Evolutionary conservation across 805 yeast genomes (phyloP).

Genomic region (Metschnikowia colocasiae): DNA sequence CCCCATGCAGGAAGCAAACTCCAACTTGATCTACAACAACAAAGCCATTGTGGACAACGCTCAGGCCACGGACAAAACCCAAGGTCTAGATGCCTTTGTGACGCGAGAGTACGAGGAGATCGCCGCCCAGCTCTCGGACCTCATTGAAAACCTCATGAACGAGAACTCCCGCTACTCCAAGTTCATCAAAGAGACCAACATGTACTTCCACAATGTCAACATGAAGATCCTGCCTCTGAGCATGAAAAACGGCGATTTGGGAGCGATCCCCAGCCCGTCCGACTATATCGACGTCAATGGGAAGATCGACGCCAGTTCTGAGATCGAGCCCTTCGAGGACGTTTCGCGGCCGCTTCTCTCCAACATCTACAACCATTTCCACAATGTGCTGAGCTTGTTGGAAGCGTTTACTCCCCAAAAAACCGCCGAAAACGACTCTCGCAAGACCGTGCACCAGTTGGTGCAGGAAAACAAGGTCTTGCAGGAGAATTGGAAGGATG

Average conservation of each 20-base stretch:
- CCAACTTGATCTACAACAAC: slow-evolving; percentile 16
- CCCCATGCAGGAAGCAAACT: slow-evolving; percentile 5
- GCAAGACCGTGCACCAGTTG: slow-evolving; percentile 21
- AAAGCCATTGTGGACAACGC: slow-evolving; percentile 26
- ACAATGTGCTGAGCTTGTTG: slow-evolving; percentile 22
- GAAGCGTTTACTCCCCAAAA: slow-evolving; percentile 8
- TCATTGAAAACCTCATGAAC: slow-evolving; percentile 32
- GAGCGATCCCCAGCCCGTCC: slow-evolving; percentile 26
- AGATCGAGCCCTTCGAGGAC: slow-evolving; percentile 35
- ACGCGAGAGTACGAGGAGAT: slow-evolving; percentile 31
- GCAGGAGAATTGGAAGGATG: slow-evolving; percentile 37
- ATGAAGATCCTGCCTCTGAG: slow-evolving; percentile 21
- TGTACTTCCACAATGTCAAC: slow-evolving; percentile 28
- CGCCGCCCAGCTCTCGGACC: slow-evolving; percentile 30
- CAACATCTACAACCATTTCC: slow-evolving; percentile 34
- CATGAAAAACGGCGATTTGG: slow-evolving; percentile 1
- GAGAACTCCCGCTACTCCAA: slow-evolving; percentile 37
- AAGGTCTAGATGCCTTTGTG: slow-evolving; percentile 10
- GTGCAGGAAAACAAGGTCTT: slow-evolving; percentile 32
- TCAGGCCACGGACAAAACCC: slow-evolving; percentile 8
- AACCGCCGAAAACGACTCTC: slow-evolving; percentile 11
- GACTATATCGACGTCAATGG: slow-evolving; percentile 26
- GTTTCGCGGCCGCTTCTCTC: slow-evolving; percentile 34
- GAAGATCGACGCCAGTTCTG: slow-evolving; percentile 18
- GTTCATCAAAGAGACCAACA: slow-evolving; percentile 27